Evolutionary conservation across 1,284 basidiomycete species (phyloP).

Genomic region (Earliella scabrosa): DNA sequence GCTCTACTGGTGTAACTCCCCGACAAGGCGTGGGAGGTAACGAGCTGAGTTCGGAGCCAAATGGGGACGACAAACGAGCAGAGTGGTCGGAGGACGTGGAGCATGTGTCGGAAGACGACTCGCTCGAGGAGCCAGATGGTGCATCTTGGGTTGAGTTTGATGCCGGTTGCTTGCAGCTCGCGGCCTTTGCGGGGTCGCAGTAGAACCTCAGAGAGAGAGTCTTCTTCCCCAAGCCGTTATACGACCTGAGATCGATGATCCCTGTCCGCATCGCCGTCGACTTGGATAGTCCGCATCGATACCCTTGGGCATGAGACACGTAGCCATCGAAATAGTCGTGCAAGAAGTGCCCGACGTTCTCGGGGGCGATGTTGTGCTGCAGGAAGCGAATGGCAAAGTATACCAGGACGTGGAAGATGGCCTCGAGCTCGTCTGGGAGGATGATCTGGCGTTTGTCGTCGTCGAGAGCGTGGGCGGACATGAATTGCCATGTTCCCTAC

Average conservation of each 20-base stretch:
- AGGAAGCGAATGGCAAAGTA: conserved; percentile 10
- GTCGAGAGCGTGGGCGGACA: conserved; percentile 7
- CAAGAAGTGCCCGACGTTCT: not conserved
- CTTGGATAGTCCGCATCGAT: not conserved
- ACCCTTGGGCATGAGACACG: not conserved
- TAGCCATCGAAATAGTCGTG: conserved; percentile 12
- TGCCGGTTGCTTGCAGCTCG: no score
- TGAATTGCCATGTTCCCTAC: conserved; percentile 18
- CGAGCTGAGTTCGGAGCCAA: no score
- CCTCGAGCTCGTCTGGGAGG: conserved; percentile 16
- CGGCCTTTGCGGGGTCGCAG: not conserved
- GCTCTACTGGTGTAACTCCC: no score
- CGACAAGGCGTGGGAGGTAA: no score
- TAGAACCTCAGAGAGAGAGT: not conserved
- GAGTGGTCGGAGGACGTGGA: no score
- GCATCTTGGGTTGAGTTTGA: no score
- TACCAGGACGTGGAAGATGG: conserved; percentile 14
- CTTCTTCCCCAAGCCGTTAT: not conserved
- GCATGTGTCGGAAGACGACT: not conserved
- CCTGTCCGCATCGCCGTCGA: not conserved
- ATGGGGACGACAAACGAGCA: no score
- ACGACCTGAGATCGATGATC: not conserved
- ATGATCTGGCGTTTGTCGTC: not conserved
- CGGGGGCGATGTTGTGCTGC: not conserved
- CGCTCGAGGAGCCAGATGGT: not conserved